Evolutionary conservation across 805 yeast species (phyloP), one percentile per base, ranked within the genome.

Genomic region (Novakomyces olei): DNA sequence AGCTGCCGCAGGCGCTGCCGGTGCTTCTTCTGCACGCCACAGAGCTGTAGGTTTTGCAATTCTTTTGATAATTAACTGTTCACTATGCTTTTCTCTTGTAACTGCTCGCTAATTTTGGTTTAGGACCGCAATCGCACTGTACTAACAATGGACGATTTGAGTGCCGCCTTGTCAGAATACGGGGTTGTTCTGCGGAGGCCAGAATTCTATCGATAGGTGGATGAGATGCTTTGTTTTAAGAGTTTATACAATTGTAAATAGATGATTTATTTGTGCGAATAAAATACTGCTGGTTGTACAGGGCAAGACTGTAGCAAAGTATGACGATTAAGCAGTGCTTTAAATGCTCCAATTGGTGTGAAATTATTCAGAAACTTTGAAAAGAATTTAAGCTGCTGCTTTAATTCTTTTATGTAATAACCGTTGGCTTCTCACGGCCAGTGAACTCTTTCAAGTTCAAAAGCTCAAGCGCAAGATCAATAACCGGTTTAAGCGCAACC

Each of bases 121-220:
- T n/a, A n/a, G n/a, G 68, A 45, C 73, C 77, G 43, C 37, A 77
- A 76, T 25, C 83, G 80, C 48, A 74, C 80, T 26, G 85, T 81
- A 4, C 63, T 88, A 37, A 83, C 95, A 0, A 78, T 81, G 69
- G 92, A 81, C 40, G 96, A 88, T 48, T 60, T 88, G 45, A 73
- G 92, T 43, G 76, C 80, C 49, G 96, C 96, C 1, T 60, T 91
- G 38, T 69, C 80, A 29, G 99, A 88, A 48, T 88, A 88, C 47
- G 93, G 93, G 2, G 60, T 88, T 42, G 83, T 88, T 45, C 69
- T 88, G 4, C 67, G 73, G 40, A 66, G 94, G 44, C 96, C 98
- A 0, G 96, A 81, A 42, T 88, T 83, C 51, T 88, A 88, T 54
- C 72, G 95, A 43, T 85, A 53, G 19, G n/a, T n/a, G n/a, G n/a